Evolutionary conservation across 2,329 filamentous ascomycete species (phyloP), one percentile per base, ranked within the genome.

Genomic region (Colletotrichum godetiae): DNA sequence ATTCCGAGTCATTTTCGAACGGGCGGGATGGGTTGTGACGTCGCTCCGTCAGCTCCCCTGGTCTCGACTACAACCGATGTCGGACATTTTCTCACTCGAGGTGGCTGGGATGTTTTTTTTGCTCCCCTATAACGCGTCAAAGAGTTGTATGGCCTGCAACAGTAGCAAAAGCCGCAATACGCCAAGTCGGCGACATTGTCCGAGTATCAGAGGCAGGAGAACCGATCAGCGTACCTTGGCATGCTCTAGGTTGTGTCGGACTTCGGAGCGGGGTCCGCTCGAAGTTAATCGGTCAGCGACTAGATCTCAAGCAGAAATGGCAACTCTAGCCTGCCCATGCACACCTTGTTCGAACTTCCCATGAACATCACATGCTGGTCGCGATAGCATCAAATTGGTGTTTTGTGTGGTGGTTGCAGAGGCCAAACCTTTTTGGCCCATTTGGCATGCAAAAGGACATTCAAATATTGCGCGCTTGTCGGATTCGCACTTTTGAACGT

Each of bases 1-100:
- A 24, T 59, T 64, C 62, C 68, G 42, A 67, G n/a, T n/a, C 13
- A 37, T 65, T 66, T 59, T 42, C 53, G 60, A 58, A 19, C 29
- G n/a, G 24, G 19, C 19, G 27, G 22, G 12, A 53, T 24, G 1
- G 19, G 7, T 31, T 42, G 22, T 42, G 53, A 33, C 49, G 42
- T 64, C 11, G 49, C 24, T 49, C 22, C 22, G 29, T 22, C 22
- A 27, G 13, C 8, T 46, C 12, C 66, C 67, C 42, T 11, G 33
- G 31, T 37, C 35, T 42, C 19, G 24, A 31, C 4, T 7, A n/a
- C 19, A 42, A 42, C 31, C 33, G 46, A n/a, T 35, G 37, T 8
- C 22, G 37, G 29, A 15, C 13, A 33, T 29, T 5, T 33, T 33
- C 42, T 49, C 19, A 11, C 42, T 1, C 8, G 19, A 13, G 27